Evolutionary conservation across 139 green algal genomes (phyloP), one percentile per base, ranked within the genome.

Genomic region (Pleodorina starrii): DNA sequence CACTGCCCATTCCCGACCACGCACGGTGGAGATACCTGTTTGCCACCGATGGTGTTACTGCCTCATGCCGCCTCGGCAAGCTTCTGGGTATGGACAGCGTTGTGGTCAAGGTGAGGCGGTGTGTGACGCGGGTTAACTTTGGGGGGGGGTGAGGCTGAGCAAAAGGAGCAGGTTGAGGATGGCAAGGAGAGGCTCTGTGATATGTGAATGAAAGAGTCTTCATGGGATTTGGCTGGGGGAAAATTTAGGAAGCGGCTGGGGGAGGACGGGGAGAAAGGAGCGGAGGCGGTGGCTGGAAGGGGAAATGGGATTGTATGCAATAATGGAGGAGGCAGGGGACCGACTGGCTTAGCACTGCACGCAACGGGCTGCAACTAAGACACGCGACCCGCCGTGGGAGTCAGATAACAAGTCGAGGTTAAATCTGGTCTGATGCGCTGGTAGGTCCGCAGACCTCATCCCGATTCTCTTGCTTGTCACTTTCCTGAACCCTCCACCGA

Each of bases 31-130:
- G 63, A 29, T 92, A 90, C 57, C 69, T 92, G 32, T 51, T 92
- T 1, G 88, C 85, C 4, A 78, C 90, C 2, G 90, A 92, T 71
- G 90, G 90, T 42, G 85, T 90, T 71, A 89, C 90, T 2, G 90
- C 90, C 5, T 87, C 66, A 43, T 87, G 90, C 78, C 90, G 90
- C 51, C 87, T 90, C 32, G 90, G 90, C n/a, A 90, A 92, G 78
- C 51, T 92, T 27, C 90, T 92, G 48, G 76, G 78, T 21, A 90
- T 75, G 0, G 75, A 92, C 72, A 78, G 42, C 21, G 85, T 92
- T 46, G 46, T 76, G n/a, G 40, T 88, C 36, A 76, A 88, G 43
- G 74, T 83, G 69, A 77, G 69, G 5, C 17, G 69, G 32, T 7
- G n/a, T n/a, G n/a, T n/a, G n/a, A n/a, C n/a, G n/a, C n/a, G n/a